phyloP scores from a whole-genome alignment of 768 basidiomycete genomes.

The Peribolospora kevripleyi region DNA sequence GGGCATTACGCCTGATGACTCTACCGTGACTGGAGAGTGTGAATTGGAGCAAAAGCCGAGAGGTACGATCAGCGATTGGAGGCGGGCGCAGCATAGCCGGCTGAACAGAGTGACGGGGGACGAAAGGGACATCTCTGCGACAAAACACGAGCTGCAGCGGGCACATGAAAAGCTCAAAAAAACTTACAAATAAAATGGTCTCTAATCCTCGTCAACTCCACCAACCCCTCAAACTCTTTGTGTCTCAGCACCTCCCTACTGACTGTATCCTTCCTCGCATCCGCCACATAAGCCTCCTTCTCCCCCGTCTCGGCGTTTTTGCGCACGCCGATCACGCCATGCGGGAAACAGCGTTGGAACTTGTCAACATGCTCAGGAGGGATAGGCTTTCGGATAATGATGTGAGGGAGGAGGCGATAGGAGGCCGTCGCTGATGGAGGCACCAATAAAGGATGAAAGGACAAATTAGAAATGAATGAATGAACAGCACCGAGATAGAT shows the following conservation, averaged over 20 bases:
- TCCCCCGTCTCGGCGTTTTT: slow-evolving; percentile 21
- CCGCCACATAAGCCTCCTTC: slow-evolving; percentile 33
- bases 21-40: too few relatives aligned
- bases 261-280: slow-evolving; percentile 55
- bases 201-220: slow-evolving; percentile 58
- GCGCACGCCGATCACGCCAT: slow-evolving; percentile 24
- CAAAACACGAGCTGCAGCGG: too few relatives aligned
- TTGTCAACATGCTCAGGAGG: slow-evolving; percentile 51
- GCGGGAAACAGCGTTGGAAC: slow-evolving; percentile 69
- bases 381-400: slow-evolving; percentile 46
- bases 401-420: slow-evolving; percentile 71
- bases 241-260: slow-evolving; percentile 78
- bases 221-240: slow-evolving; percentile 62
- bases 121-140: too few relatives aligned
- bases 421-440: slow-evolving; percentile 56
- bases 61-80: too few relatives aligned
- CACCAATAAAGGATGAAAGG: background rate
- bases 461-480: background rate
- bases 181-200: slow-evolving; percentile 80
- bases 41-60: too few relatives aligned
- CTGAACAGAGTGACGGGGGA: too few relatives aligned
- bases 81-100: too few relatives aligned
- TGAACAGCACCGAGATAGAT: background rate
- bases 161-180: background rate
- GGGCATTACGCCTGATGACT: too few relatives aligned